Evolutionary conservation across 768 basidiomycete species (phyloP).

Genomic region (Boletus rufocinnamomeus): DNA sequence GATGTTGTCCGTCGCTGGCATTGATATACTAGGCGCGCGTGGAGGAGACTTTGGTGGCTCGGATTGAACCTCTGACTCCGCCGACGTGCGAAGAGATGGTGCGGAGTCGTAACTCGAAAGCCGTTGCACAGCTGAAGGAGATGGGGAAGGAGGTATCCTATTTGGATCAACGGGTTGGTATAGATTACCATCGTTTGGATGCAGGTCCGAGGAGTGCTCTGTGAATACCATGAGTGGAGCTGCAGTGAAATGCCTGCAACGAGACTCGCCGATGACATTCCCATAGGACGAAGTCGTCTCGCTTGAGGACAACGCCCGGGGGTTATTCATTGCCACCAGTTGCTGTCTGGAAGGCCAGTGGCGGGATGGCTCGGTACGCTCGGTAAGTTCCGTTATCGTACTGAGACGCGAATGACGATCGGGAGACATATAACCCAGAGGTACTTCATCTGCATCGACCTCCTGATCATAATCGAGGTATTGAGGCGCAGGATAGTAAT

Average conservation of each 20-base stretch:
- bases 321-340: constrained; percentile 40
- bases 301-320: constrained; percentile 38
- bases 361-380: constrained; percentile 60
- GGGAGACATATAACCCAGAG: constrained; percentile 37
- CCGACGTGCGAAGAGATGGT: constrained; percentile 52
- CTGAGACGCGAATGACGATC: constrained; percentile 46
- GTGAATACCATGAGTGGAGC: constrained; percentile 9
- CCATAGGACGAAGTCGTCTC: constrained; percentile 62
- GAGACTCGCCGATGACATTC: constrained; percentile 53
- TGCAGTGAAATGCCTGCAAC: not conserved
- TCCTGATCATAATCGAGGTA: constrained; percentile 27
- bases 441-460: constrained; percentile 29
- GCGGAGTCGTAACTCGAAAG: constrained; percentile 60
- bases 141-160: constrained; percentile 63
- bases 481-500: constrained; percentile 29
- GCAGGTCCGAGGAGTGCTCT: constrained; percentile 21
- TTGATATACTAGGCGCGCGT: constrained; percentile 44
- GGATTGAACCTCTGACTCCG: constrained; percentile 36
- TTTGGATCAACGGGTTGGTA: constrained; percentile 50
- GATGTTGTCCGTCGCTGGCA: constrained; percentile 49
- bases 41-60: constrained; percentile 40
- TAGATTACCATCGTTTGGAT: constrained; percentile 8
- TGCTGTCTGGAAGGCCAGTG: constrained; percentile 47
- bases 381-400: constrained; percentile 69
- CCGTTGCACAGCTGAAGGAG: constrained; percentile 62